Evolutionary conservation across 2,329 filamentous ascomycete genomes (phyloP).

Genomic region (Epicoccum nigrum): DNA sequence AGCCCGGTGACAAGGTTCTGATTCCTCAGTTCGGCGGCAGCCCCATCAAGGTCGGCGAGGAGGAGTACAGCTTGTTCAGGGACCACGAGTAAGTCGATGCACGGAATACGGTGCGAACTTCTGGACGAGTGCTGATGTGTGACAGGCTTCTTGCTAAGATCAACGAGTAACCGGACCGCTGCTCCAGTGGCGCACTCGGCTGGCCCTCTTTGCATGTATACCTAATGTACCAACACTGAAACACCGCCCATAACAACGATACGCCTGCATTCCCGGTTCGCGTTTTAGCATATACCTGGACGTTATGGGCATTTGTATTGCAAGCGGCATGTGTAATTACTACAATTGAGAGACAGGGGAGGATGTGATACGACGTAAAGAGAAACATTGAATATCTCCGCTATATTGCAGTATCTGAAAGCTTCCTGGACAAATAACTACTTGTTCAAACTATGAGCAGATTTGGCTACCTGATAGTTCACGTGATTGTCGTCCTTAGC

Average conservation of each 20-base stretch:
- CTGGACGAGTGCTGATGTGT: background rate
- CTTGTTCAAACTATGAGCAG: no score
- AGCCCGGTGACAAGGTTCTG: slow-evolving; percentile 86
- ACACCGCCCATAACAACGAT: slow-evolving; percentile 27
- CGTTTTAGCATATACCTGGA: slow-evolving; percentile 34
- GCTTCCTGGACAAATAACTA: background rate
- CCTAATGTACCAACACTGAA: slow-evolving; percentile 39
- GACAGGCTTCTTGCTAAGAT: slow-evolving; percentile 95
- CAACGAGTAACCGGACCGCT: slow-evolving; percentile 72
- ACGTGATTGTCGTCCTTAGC: background rate
- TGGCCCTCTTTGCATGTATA: slow-evolving; percentile 23
- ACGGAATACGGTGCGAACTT: background rate
- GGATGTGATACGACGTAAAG: slow-evolving; percentile 11
- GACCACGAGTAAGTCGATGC: slow-evolving; percentile 85
- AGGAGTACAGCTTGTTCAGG: slow-evolving; percentile 94
- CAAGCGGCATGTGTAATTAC: slow-evolving; percentile 19
- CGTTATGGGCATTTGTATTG: slow-evolving; percentile 21
- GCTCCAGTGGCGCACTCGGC: background rate
- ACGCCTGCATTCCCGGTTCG: slow-evolving; percentile 39
- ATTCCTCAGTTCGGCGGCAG: slow-evolving; percentile 97
- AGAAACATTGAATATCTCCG: slow-evolving; percentile 28
- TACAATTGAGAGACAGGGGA: slow-evolving; percentile 13
- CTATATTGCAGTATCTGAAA: slow-evolving; percentile 6
- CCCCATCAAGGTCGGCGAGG: slow-evolving; percentile 95
- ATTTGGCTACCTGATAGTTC: background rate